These are phyloP conservation scores for Albugo candida DNA, from an alignment of 352 stramenopile species.

Conservation along the genomic window DNA sequence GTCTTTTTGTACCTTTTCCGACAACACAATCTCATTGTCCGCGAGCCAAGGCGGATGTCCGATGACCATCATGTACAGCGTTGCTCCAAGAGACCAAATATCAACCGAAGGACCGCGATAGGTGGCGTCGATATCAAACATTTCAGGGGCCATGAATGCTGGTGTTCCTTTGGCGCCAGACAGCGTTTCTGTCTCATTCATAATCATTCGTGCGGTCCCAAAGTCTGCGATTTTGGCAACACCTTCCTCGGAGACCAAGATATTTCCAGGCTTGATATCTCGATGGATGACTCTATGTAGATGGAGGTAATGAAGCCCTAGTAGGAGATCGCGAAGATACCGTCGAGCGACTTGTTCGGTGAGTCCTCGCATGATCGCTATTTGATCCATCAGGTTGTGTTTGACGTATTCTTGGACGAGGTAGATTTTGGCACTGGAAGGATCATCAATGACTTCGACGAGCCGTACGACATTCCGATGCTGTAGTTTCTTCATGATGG, in stretches of 20 bases:
- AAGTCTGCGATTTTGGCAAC: constrained; percentile 83
- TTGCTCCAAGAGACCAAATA: constrained; percentile 81
- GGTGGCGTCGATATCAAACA: constrained; percentile 79
- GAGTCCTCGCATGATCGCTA: constrained; percentile 31
- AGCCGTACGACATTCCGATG: constrained; percentile 87
- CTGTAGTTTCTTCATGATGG: constrained; percentile 92
- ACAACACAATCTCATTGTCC: constrained; percentile 77
- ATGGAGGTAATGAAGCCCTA: constrained; percentile 83
- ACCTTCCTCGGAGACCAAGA: constrained; percentile 61
- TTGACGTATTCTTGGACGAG: constrained; percentile 89
- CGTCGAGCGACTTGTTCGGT: constrained; percentile 47
- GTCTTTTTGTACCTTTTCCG: constrained; percentile 68
- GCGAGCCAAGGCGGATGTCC: constrained; percentile 79
- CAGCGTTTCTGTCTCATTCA: constrained; percentile 77
- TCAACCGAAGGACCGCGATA: constrained; percentile 73
- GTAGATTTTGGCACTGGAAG: constrained; percentile 87
- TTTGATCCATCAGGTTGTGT: constrained; percentile 82
- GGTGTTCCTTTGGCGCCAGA: constrained; percentile 67
- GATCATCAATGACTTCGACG: constrained; percentile 89
- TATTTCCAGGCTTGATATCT: constrained; percentile 84
- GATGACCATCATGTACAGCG: constrained; percentile 84
- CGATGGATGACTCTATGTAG: constrained; percentile 86
- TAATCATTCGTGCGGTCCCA: constrained; percentile 78
- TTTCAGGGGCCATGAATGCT: constrained; percentile 83
- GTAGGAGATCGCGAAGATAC: constrained; percentile 80